Evolutionary conservation across 441 rosid species (phyloP).

Genomic region (Lepidium campestre): DNA sequence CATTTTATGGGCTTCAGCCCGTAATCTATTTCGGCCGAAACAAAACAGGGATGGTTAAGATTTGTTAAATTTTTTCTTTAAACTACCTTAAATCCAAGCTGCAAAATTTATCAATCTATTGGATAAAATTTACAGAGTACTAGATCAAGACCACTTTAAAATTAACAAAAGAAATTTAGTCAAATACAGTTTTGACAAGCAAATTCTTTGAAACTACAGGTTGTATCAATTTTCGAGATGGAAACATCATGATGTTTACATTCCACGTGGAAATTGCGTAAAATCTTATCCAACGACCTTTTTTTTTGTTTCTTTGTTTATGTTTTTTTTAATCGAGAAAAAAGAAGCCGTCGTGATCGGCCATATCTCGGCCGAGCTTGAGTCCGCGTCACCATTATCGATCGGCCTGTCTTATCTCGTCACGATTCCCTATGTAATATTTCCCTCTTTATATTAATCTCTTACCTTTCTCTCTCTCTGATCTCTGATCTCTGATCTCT

Average conservation of each 20-base stretch:
- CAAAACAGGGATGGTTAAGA: too few species aligned
- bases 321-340: neutral
- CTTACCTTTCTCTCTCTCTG: neutral
- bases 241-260: neutral
- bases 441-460: neutral
- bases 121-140: too few species aligned
- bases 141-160: too few species aligned
- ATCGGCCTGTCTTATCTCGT: constrained; percentile 29
- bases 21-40: too few species aligned
- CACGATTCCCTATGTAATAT: constrained; percentile 26
- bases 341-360: constrained; percentile 26
- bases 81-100: too few species aligned
- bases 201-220: neutral
- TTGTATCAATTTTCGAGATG: neutral
- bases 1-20: too few species aligned
- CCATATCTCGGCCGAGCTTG: constrained; percentile 14
- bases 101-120: too few species aligned
- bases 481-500: neutral
- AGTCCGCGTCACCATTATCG: constrained; percentile 28
- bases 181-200: too few species aligned
- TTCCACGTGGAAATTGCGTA: constrained; percentile 25
- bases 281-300: constrained; percentile 23
- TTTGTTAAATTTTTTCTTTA: too few species aligned
- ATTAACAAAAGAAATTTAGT: too few species aligned
- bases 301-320: neutral